A percentile compares a stretch with the other conserved stretches of the same genome.
Evolutionary conservation across 768 basidiomycete genomes (phyloP).

Genomic region (Agaricus sinodeliciosus): DNA sequence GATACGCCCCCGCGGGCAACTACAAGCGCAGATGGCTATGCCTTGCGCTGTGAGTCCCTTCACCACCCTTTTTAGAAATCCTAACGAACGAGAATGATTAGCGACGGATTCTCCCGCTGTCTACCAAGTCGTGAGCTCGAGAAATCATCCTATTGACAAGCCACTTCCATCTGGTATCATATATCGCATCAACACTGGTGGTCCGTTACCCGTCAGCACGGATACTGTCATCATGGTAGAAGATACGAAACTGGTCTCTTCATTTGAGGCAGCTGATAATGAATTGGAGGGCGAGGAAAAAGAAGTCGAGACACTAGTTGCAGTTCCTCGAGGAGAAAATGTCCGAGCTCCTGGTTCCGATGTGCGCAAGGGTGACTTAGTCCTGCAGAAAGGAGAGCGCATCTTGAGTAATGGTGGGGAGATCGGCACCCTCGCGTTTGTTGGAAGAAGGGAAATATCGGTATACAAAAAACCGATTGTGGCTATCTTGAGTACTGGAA

Average conservation of each 20-base stretch:
- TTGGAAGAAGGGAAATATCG: slow-evolving; percentile 65
- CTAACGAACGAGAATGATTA: slow-evolving; percentile 18
- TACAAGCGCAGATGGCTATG: slow-evolving; percentile 89
- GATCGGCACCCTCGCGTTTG: slow-evolving; percentile 74
- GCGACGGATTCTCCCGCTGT: slow-evolving; percentile 58
- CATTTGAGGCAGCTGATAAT: slow-evolving; percentile 29
- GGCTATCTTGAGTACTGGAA: slow-evolving; percentile 81
- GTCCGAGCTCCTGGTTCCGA: slow-evolving; percentile 72
- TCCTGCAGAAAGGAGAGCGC: slow-evolving; percentile 54
- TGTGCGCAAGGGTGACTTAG: slow-evolving; percentile 58
- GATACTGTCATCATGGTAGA: slow-evolving; percentile 92
- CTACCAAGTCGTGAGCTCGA: slow-evolving; percentile 62
- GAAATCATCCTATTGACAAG: slow-evolving; percentile 40
- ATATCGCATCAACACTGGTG: slow-evolving; percentile 84
- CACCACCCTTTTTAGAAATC: not conserved
- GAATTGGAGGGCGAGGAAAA: slow-evolving; percentile 53
- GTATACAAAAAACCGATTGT: slow-evolving; percentile 70
- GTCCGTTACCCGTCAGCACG: slow-evolving; percentile 65
- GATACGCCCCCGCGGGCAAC: slow-evolving; percentile 60
- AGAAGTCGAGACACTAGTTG: slow-evolving; percentile 60
- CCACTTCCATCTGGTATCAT: slow-evolving; percentile 44
- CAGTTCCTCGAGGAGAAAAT: slow-evolving; percentile 62
- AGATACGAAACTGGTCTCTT: slow-evolving; percentile 72
- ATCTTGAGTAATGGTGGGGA: slow-evolving; percentile 71
- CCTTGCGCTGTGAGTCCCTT: slow-evolving; percentile 53